Evolutionary conservation across 2,329 filamentous ascomycete species (phyloP), one percentile per base, ranked within the genome.

Genomic region (Coniella lustricola): DNA sequence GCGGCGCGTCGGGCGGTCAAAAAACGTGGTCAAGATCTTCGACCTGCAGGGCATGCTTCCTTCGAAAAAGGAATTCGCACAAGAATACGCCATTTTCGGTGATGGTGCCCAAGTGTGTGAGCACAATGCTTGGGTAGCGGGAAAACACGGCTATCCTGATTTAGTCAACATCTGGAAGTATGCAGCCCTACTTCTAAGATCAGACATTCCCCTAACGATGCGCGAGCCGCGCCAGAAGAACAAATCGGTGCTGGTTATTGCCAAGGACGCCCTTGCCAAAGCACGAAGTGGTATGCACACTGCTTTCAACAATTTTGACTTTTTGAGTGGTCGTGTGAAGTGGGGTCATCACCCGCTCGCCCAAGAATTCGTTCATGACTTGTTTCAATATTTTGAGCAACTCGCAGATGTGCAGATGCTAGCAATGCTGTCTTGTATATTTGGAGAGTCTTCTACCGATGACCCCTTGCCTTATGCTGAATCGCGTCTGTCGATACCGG

Each of bases 101-200:
- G 82, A 90, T 52, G 85, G 86, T 1, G 78, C 82, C n/a, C 78
- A 85, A 33, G 81, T 95, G 3, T 97, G 91, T 64, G 74, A 79
- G 38, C 85, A 94, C 59, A 98, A 98, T 63, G 87, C 90, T 8
- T 68, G 69, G 1, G 81, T 94, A 39, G 90, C 91, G 8, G 75
- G 81, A 56, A 82, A 80, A 54, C 76, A 85, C 56, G 87, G 84
- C 4, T 77, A 81, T 54, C 64, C 73, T 13, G 87, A 95, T 54
- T 67, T 94, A 25, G 84, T 85, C 21, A 81, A 89, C 56, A 79
- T 95, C 7, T 98, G 93, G 93, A 80, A 79, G 42, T 84, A 96
- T 55, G 74, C 89, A 47, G 84, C 81, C 16, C 71, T 96, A 50
- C 73, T 97, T 5, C 70, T 97, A 39, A 81, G 82, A 55, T 85